Conservation (phyloP, 176 grass and related monocot species). For the Aegilops speltoides region DNA sequence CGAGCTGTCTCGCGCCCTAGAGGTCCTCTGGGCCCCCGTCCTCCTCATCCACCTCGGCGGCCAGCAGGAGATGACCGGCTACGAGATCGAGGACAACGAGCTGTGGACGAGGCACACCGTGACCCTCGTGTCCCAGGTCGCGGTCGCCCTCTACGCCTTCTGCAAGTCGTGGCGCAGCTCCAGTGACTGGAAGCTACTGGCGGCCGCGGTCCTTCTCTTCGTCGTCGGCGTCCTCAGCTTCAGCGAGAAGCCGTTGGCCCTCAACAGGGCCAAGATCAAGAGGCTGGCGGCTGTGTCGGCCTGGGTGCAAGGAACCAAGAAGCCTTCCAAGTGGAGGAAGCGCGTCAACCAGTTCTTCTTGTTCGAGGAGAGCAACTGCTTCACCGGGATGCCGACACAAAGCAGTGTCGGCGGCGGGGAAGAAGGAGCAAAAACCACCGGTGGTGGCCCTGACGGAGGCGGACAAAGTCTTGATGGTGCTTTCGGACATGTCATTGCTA, state of each 20-base stretch:
- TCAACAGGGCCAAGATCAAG: background rate
- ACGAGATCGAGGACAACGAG: constrained; percentile 33
- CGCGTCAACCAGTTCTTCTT: too few relatives aligned
- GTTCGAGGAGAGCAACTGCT: too few relatives aligned
- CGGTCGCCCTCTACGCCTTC: background rate
- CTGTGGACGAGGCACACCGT: constrained; percentile 14
- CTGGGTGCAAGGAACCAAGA: background rate
- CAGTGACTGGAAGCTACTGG: background rate
- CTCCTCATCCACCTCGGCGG: constrained; percentile 26
- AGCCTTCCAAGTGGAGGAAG: too few relatives aligned
- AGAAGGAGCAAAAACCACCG: background rate
- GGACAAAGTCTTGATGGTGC: background rate
- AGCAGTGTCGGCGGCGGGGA: background rate
- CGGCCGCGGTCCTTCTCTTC: background rate
- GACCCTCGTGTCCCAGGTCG: constrained; percentile 15
- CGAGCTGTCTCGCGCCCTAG: background rate
- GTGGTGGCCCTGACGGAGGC: background rate
- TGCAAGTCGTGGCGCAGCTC: background rate
- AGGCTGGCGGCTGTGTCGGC: background rate
- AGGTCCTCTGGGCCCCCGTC: background rate
- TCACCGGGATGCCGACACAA: too few relatives aligned
- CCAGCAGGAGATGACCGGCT: background rate
- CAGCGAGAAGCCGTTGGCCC: background rate
- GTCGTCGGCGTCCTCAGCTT: background rate
- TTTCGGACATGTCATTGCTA: background rate